phyloP scores from a whole-genome alignment of 495 filamentous ascomycete species.

The Pseudoneurospora amorphoporcata region DNA sequence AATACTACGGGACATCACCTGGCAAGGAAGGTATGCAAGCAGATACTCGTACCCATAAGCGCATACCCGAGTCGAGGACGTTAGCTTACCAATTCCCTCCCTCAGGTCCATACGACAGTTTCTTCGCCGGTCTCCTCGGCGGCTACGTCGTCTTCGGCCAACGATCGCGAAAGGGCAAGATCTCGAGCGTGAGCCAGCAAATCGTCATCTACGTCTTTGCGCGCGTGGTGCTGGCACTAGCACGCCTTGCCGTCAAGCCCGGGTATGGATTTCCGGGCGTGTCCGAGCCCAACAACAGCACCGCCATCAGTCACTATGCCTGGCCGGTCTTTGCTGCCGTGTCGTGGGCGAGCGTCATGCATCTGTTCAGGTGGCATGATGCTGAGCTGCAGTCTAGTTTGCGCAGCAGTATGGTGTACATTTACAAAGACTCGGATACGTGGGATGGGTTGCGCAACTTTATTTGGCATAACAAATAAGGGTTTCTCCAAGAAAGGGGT shows the following conservation, averaged over 20 bases:
- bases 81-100: background rate
- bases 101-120: constrained; percentile 61
- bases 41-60: background rate
- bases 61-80: background rate
- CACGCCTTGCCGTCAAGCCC: constrained; percentile 69
- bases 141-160: constrained; percentile 91
- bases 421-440: constrained; percentile 74
- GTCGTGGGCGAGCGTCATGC: constrained; percentile 92
- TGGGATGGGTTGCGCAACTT: constrained; percentile 78
- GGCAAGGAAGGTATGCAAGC: constrained; percentile 40
- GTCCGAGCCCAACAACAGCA: constrained; percentile 25
- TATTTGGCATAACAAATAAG: constrained; percentile 72
- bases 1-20: constrained; percentile 48
- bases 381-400: constrained; percentile 82
- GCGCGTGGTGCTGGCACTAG: constrained; percentile 72
- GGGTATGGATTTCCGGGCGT: constrained; percentile 34
- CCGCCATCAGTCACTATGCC: constrained; percentile 52
- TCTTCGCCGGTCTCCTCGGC: constrained; percentile 83
- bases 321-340: constrained; percentile 86
- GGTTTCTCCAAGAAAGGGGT: background rate
- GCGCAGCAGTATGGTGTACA: constrained; percentile 95
- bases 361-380: constrained; percentile 83
- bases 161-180: constrained; percentile 45
- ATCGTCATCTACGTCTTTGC: constrained; percentile 98
- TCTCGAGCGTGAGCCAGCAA: constrained; percentile 83